A percentile compares a stretch with the other conserved stretches of the same genome.
Conservation (phyloP, 768 basidiomycete genomes). For the Russula brevipes region DNA sequence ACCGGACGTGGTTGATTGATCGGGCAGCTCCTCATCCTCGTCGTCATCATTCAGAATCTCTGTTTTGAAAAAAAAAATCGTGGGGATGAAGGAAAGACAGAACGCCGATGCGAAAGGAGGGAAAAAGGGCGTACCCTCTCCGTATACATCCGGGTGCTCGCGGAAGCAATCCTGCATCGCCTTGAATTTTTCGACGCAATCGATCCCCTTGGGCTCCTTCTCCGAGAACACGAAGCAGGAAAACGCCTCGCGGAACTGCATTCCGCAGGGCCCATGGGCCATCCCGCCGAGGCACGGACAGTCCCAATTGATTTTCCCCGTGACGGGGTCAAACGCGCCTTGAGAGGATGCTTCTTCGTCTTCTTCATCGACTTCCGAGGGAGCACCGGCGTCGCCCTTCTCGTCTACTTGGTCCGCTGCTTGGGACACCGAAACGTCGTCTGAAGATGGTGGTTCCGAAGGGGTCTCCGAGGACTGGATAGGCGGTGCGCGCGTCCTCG, state of each 20-base stretch:
- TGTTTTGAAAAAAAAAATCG: not conserved
- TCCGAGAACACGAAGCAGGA: slow-evolving; percentile 95
- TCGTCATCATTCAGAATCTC: slow-evolving; percentile 25
- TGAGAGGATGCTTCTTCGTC: slow-evolving; percentile 28
- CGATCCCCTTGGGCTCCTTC: slow-evolving; percentile 93
- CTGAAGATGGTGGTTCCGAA: not conserved
- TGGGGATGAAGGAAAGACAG: slow-evolving; percentile 5
- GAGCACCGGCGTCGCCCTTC: not conserved
- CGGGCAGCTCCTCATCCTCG: slow-evolving; percentile 13
- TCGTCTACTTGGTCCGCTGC: not conserved
- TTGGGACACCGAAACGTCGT: not conserved
- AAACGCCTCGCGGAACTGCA: slow-evolving; percentile 90
- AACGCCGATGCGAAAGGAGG: not conserved
- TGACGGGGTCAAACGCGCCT: slow-evolving; percentile 88
- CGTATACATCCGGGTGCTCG: slow-evolving; percentile 92
- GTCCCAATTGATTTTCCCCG: slow-evolving; percentile 99
- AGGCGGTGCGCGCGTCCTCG: not conserved
- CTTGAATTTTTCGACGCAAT: slow-evolving; percentile 97
- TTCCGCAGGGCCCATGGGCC: slow-evolving; percentile 95
- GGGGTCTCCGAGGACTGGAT: slow-evolving; percentile 8
- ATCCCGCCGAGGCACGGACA: slow-evolving; percentile 98
- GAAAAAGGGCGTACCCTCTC: slow-evolving; percentile 60
- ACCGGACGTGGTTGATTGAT: not conserved
- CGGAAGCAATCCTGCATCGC: slow-evolving; percentile 98
- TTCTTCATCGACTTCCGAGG: slow-evolving; percentile 12